phyloP scores from a whole-genome alignment of 2,329 filamentous ascomycete genomes.

The Lasiodiplodia gonubiensis region DNA sequence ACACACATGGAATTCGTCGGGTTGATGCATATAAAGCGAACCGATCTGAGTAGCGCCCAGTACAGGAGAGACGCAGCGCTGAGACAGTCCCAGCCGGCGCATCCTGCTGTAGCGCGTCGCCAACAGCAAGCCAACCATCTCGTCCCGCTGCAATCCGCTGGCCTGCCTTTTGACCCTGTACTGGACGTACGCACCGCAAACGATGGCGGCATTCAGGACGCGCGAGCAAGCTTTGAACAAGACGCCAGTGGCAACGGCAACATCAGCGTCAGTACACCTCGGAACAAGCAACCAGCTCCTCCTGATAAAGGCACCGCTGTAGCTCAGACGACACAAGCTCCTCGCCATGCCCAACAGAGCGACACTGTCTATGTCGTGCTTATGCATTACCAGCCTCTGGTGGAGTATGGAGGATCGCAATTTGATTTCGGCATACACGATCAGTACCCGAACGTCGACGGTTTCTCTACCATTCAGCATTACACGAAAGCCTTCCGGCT shows the following conservation, averaged over 20 bases:
- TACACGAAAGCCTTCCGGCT: background rate
- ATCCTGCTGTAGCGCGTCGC: background rate
- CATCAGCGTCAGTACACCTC: background rate
- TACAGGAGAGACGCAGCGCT: background rate
- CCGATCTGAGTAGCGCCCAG: background rate
- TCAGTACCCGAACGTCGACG: too few species aligned
- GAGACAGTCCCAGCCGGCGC: background rate
- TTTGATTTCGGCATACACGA: background rate
- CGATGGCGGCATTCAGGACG: background rate
- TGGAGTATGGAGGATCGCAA: slow-evolving; percentile 9
- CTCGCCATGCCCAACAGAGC: background rate
- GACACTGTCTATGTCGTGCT: background rate
- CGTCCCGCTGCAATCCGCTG: background rate
- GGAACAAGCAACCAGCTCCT: background rate
- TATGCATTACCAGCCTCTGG: background rate
- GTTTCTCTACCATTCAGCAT: background rate
- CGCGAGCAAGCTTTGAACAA: background rate
- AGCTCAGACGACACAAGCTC: background rate
- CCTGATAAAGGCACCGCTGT: background rate
- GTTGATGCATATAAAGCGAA: background rate
- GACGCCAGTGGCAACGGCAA: background rate
- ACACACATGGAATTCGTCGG: background rate
- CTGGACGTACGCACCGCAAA: background rate
- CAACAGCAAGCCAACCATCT: background rate
- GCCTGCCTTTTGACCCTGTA: background rate